These are phyloP conservation scores for Phytophthora podocarpi DNA, from an alignment of 352 stramenopile species.

Conservation along the genomic window DNA sequence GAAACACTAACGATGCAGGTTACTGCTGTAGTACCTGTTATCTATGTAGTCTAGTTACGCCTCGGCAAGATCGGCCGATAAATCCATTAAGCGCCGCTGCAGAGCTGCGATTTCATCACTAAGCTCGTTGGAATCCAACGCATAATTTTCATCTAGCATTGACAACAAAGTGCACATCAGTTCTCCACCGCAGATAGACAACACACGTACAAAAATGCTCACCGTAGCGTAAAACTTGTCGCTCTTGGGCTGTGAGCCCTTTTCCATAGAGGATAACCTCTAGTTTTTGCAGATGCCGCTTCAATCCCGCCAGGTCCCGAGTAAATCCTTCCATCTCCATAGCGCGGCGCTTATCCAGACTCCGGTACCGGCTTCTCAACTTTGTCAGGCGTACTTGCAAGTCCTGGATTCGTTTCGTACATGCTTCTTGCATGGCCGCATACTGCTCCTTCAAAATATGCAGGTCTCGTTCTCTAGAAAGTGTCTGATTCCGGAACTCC, in stretches of 20 bases:
- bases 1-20: no score
- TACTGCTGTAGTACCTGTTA: no score
- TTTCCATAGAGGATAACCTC: slow-evolving; percentile 73
- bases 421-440: slow-evolving; percentile 72
- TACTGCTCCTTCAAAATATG: slow-evolving; percentile 83
- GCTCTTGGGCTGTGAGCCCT: slow-evolving; percentile 48
- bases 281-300: slow-evolving; percentile 72
- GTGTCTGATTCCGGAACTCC: slow-evolving; percentile 59
- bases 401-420: slow-evolving; percentile 68
- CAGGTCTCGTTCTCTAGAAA: slow-evolving; percentile 69
- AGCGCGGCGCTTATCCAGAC: slow-evolving; percentile 64
- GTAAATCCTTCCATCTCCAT: slow-evolving; percentile 90
- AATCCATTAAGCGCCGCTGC: slow-evolving; percentile 65
- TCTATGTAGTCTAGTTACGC: slow-evolving; percentile 21
- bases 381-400: slow-evolving; percentile 72
- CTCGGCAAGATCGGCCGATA: slow-evolving; percentile 58
- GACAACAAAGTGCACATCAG: slow-evolving; percentile 1
- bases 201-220: neutral
- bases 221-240: slow-evolving; percentile 53
- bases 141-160: slow-evolving; percentile 51
- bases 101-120: slow-evolving; percentile 66
- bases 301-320: slow-evolving; percentile 61
- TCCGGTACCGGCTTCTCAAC: slow-evolving; percentile 60
- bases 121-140: slow-evolving; percentile 61
- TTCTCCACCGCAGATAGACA: neutral